These are phyloP conservation scores for Verbena officinalis DNA, from an alignment of 257 asterid genomes.

Conservation along the genomic window DNA sequence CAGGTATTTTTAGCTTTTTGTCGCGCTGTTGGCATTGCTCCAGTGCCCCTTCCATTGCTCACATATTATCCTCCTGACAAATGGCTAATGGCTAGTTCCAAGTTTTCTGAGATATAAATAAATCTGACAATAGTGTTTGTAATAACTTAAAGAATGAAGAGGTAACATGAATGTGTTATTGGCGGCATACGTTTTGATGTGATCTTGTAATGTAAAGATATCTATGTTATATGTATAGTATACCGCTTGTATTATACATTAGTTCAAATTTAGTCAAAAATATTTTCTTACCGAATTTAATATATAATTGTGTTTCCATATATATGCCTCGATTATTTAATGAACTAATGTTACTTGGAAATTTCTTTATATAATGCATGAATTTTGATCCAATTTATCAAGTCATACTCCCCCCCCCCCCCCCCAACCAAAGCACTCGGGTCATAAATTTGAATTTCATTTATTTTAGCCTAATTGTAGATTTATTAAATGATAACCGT, in stretches of 20 bases:
- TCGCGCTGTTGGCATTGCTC: conserved; percentile 63
- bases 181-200: neutral
- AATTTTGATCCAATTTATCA: no score
- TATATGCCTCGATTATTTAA: neutral
- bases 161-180: neutral
- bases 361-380: no score
- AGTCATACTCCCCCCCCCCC: no score
- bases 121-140: neutral
- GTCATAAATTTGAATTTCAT: no score
- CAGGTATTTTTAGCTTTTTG: conserved; percentile 66
- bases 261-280: neutral
- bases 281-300: no score
- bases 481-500: no score
- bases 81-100: no score
- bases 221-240: neutral
- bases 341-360: neutral
- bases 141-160: neutral
- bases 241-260: neutral
- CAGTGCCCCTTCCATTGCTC: conserved; percentile 37
- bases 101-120: neutral
- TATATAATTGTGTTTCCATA: no score
- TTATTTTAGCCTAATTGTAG: no score
- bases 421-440: no score
- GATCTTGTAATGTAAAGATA: conserved; percentile 18
- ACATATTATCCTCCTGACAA: conserved; percentile 42